Evolutionary conservation across 2,329 filamentous ascomycete genomes (phyloP), one percentile per base, ranked within the genome.

Genomic region (Talaromyces rugulosus): DNA sequence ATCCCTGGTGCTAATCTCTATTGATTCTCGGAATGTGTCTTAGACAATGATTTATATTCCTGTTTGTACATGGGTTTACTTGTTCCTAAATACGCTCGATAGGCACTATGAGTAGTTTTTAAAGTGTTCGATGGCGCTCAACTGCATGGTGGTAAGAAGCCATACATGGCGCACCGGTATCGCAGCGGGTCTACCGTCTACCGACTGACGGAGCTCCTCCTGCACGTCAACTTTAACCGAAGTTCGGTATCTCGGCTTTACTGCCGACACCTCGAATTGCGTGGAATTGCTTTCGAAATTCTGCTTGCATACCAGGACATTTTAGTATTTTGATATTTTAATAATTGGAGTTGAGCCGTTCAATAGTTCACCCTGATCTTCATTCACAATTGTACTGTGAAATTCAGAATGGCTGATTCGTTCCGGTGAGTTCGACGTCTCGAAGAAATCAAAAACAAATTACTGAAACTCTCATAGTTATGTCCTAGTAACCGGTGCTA

Each of bases 401-500:
- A 23, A 6, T 31, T 31, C 51, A 53, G 30, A 6, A 53, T 31
- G 27, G 31, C 51, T 16, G 23, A 14, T 53, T 53, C 51, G 11
- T 53, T 53, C 51, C 50, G 27, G 50, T 53, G 12, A 30, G 50
- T 30, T 53, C 50, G 9, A 16, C 27, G 30, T 16, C 50, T 28
- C 4, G 7, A 12, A 27, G 5, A 28, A 16, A 28, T 14, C 2
- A 16, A 53, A 28, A 14, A 53, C 12, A 7, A 4, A 53, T 12
- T 30, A 53, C 7, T 23, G 5, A 53, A 53, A 12, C 6, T 2
- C 1, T 14, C 30, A 53, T 53, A 53, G 50, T 3, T 31, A 47
- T 58, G n/a, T 59, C 5, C 23, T 59, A 12, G 42, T 60, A 3
- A 60, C 58, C n/a, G 58, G 58, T 12, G 58, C 30, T 31, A 56